Evolutionary conservation across 352 stramenopile species (phyloP), one percentile per base, ranked within the genome.

Genomic region (Globisporangium uncinulatum): DNA sequence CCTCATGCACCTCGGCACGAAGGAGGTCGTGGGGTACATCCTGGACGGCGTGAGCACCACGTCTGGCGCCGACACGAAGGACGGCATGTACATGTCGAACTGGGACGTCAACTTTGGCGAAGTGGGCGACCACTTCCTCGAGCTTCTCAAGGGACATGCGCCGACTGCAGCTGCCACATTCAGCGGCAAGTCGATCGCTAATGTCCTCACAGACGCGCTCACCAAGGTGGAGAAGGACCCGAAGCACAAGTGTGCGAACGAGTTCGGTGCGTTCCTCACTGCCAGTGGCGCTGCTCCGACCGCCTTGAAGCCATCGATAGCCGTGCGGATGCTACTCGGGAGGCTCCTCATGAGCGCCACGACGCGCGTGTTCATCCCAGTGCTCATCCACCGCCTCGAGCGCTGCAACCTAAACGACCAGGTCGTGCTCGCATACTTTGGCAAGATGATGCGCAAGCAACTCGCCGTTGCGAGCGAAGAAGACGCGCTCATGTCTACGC

Each of bases 11-110:
- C 44, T 86, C 14, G 36, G 61, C 5, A 63, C 63, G 3, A 56
- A 69, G 1, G 60, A 68, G 15, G 68, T 86, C 51, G 63, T 58
- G 17, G 76, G 76, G 10, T 87, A 85, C 51, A 59, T 81, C 36
- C 52, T 87, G 11, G 74, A 87, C 32, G 66, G 71, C 15, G 51
- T 83, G 7, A 57, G 54, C 0, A 79, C 73, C 20, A 64, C 57
- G 19, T 82, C 73, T 3, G 76, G 76, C 17, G 44, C 62, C 8
- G 52, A 64, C 15, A 46, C 55, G 6, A 59, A 65, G 19, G 63
- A 69, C 21, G 67, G 66, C 19, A 59, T 67, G 47, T 76, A 73
- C 50, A 72, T 70, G 13, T 72, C 66, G 20, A 71, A 32, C 0
- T 78, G 67, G 69, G 69, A 86, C 50, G 14, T 42, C 3, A 59